Evolutionary conservation across 306 rosid genomes (phyloP).

Genomic region (Hippophae tibetana): DNA sequence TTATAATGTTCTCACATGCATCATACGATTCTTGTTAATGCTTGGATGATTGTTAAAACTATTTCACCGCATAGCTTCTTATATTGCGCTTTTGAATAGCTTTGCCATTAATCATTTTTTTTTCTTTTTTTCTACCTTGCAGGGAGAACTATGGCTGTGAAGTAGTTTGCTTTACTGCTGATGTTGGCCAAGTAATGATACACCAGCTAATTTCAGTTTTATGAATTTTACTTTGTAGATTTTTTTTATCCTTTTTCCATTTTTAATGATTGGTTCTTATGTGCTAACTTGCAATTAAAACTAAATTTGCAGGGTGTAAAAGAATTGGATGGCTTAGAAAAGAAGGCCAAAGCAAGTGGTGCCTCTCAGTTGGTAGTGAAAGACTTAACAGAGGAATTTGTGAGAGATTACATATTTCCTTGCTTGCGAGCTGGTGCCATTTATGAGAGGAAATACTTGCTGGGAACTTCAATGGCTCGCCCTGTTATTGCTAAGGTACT

Average conservation of each 20-base stretch:
- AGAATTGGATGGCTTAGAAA: slow-evolving; percentile 72
- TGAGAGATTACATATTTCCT: slow-evolving; percentile 60
- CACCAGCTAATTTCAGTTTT: neutral
- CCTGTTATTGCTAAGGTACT: slow-evolving; percentile 59
- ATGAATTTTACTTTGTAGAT: neutral
- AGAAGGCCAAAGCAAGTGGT: slow-evolving; percentile 78
- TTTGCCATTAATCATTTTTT: neutral
- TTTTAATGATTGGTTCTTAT: too few relatives aligned
- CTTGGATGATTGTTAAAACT: too few relatives aligned
- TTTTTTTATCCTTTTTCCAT: neutral
- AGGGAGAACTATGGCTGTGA: slow-evolving; percentile 83
- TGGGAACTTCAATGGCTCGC: slow-evolving; percentile 87
- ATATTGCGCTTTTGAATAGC: neutral
- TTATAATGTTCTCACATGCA: too few relatives aligned
- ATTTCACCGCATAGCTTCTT: neutral
- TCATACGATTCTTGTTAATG: too few relatives aligned
- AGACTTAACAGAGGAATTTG: slow-evolving; percentile 74
- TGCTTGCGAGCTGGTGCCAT: slow-evolving; percentile 75
- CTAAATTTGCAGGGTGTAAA: slow-evolving; percentile 33
- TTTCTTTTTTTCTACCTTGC: slow-evolving; percentile 17
- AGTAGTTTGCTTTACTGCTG: slow-evolving; percentile 83
- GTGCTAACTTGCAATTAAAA: neutral
- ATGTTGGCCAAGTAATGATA: slow-evolving; percentile 62
- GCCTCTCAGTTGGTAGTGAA: slow-evolving; percentile 68
- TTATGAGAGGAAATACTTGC: slow-evolving; percentile 78